phyloP scores from a whole-genome alignment of 805 yeast genomes.

The Schizosaccharomyces lindneri region DNA sequence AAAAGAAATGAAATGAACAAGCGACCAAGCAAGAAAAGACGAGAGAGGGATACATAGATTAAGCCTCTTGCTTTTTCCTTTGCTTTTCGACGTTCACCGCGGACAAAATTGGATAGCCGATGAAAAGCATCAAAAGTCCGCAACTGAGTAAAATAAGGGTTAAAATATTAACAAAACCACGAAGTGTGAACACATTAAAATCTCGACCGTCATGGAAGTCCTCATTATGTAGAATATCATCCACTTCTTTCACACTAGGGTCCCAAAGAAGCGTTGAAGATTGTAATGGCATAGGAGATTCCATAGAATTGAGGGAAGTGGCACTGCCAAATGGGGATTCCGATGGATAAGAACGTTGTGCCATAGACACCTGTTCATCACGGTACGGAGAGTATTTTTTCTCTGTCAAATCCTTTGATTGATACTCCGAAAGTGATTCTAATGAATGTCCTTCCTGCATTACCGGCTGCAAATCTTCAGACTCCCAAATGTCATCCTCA shows the following conservation, averaged over 20 bases:
- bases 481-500: background rate
- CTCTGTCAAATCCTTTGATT: background rate
- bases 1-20: too few relatives aligned
- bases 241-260: conserved; percentile 1
- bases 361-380: background rate
- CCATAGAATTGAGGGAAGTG: background rate
- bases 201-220: background rate
- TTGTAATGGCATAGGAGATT: background rate
- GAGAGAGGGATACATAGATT: background rate
- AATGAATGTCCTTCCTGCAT: background rate
- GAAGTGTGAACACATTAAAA: background rate
- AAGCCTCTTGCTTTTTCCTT: background rate
- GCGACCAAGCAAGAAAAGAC: background rate
- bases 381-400: background rate
- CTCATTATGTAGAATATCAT: conserved; percentile 1
- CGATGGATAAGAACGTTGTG: background rate
- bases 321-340: background rate
- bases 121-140: background rate
- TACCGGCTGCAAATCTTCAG: background rate
- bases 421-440: background rate
- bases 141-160: background rate
- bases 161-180: background rate
- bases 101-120: background rate
- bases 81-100: background rate
- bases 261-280: conserved; percentile 1